Base-by-base conservation (phyloP, 495 filamentous ascomycete genomes). In the Tetracladium setigerum region DNA sequence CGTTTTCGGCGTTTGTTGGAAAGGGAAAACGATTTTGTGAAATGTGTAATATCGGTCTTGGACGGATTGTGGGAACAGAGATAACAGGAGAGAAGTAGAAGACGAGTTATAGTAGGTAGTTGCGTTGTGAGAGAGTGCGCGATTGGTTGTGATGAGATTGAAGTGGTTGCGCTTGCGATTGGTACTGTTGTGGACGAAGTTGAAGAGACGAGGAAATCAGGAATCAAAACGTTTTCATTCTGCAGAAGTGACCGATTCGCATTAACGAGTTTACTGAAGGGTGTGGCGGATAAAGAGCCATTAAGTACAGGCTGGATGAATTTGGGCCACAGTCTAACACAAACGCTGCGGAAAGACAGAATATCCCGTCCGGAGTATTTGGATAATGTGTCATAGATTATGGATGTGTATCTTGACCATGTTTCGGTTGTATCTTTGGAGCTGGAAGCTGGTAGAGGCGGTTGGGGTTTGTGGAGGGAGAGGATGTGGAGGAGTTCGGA, bases 21-120 rank as follows among this genome's bases (percentile, higher is more conserved):
- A 8, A 70, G 63, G 16, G 85, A 79, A 44, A 81, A 79, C 59
- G 79, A 75, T 46, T 89, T 94, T 45, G 83, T 90, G 71, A 98
- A 97, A 58, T 90, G 82, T 24, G 81, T 74, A 1, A 79, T 72
- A 63, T 98, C 92, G 32, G 84, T 76, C 35, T 80, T 69, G 14
- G 88, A 73, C 0, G 86, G 81, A 58, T 87, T 97, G 68, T 90
- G 86, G 4, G 89, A 95, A 49, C 91, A 87, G 4, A 98, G 78
- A 65, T 95, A 98, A 16, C 90, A 82, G 40, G 89, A 85, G 32
- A 91, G 76, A 12, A 98, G 75, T 47, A 97, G 77, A 33, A 88
- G 70, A 38, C 87, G 83, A 16, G 92, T 82, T 58, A 86, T 88
- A 53, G 87, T 84, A 10, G 90, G 87, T 18, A 96, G 74, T 22